Base-by-base conservation (phyloP, 495 filamentous ascomycete genomes). In the Podospora pseudoanserina region DNA sequence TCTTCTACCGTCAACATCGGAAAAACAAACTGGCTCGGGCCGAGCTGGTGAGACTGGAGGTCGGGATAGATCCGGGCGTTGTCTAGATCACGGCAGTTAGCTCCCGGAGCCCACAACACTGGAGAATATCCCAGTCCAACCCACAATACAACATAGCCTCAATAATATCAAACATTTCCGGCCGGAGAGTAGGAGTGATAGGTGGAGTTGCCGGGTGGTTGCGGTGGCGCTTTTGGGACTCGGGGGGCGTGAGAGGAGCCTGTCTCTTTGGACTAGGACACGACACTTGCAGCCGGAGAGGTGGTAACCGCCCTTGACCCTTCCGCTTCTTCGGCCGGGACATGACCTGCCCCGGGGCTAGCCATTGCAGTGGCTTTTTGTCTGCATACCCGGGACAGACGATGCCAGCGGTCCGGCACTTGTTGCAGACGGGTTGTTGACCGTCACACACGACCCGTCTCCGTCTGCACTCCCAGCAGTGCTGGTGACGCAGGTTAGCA, bases 381-480 rank as follows among this genome's bases (percentile, higher is more conserved):
- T 79, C 73, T 44, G 64, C 67, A 65, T 75, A 79, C 0, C 77
- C 77, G n/a, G 75, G 77, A 32, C 77, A 79, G 11, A 75, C 75
- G 13, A 79, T 74, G n/a, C 68, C 68, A 18, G 68, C 65, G 3
- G 61, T 56, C 3, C 70, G 73, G 65, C 77, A 79, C 27, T 72
- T 73, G 53, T 53, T 72, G 68, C 77, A 79, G 16, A 74, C 68
- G 5, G 77, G 77, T 2, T 66, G 68, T 44, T n/a, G 44, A 30
- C 73, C 73, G 58, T 80, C 79, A 54, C 79, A 81, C 1, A 79
- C 76, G 3, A 78, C 65, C 11, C 76, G 70, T 13, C 78, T 76
- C 4, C 78, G 75, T 2, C 73, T 77, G 65, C 79, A 81, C 61
- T 80, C 79, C 79, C 79, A 80, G 68, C 79, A 81, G 26, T 80